Evolutionary conservation across 805 yeast genomes (phyloP), one percentile per base, ranked within the genome.

Genomic region (Wickerhamiella nectarea): DNA sequence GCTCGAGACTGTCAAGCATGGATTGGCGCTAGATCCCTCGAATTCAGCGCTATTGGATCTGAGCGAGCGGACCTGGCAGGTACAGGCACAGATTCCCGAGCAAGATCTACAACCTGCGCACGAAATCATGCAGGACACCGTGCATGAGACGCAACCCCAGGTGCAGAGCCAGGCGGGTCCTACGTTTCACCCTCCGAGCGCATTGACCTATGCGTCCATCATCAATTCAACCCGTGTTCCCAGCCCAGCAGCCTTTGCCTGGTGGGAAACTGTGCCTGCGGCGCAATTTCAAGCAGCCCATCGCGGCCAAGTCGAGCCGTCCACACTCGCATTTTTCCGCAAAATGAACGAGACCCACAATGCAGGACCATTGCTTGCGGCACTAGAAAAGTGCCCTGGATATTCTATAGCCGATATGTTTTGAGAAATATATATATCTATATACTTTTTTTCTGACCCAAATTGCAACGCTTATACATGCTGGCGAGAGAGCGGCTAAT

Each of bases 291-390:
- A 25, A 15, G 15, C n/a, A 3, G 58, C 55, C 9, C 48, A 48
- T 34, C 26, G 36, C 4, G 48, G 47, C 4, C 56, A 56, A 10
- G 45, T 54, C 14, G 58, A 54, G 44, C 56, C 58, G 1, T 49
- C 48, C 3, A 48, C 50, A 2, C 46, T 54, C 11, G 55, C 53
- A 31, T 53, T 44, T 34, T 6, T 53, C 12, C 38, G 41, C 43
- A 28, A 33, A 7, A 40, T 53, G 48, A 45, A 33, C 47, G 48
- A 15, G 41, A 28, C 31, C 15, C 31, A 28, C 31, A 28, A 43
- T 26, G 55, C 49, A 31, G 20, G 8, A 8, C 49, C 31, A 22
- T 43, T 52, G 18, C 19, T 50, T 28, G 31, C 25, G 10, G 55
- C 54, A 3, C 46, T 52, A 3, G 10, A 19, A n/a, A 21, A 18